Percentiles rank a stretch among this genome's conserved stretches.
These are phyloP conservation scores for Phytophthora rubi DNA, from an alignment of 352 stramenopile species.

Conservation along the genomic window DNA sequence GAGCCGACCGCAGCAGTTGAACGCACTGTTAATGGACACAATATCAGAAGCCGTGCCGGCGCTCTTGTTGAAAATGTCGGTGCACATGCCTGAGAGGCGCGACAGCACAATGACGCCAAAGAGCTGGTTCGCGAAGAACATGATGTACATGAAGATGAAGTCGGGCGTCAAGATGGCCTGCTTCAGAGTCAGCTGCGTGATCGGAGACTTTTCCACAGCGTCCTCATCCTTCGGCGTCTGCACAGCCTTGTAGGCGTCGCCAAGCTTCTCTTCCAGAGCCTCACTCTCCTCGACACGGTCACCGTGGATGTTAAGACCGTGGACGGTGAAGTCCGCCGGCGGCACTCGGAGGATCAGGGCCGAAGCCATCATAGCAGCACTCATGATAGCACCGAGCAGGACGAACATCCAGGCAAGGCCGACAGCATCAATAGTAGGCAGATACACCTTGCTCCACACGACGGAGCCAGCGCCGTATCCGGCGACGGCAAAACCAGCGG, in stretches of 20 bases:
- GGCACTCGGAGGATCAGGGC: conserved; percentile 55
- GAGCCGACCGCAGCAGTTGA: conserved; percentile 64
- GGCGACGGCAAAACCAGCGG: conserved; percentile 67
- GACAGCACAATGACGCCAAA: conserved; percentile 74
- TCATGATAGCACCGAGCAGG: conserved; percentile 50
- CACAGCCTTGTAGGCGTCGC: conserved; percentile 50
- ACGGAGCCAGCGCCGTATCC: conserved; percentile 68
- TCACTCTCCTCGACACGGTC: conserved; percentile 50
- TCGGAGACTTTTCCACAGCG: conserved; percentile 28
- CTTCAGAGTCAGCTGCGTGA: conserved; percentile 62
- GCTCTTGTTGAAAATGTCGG: conserved; percentile 57
- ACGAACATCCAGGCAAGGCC: conserved; percentile 53
- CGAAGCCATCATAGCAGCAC: conserved; percentile 50
- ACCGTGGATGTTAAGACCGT: conserved; percentile 69
- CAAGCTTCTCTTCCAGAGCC: conserved; percentile 46
- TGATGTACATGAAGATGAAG: conserved; percentile 73
- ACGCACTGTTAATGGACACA: conserved; percentile 66
- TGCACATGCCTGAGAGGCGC: conserved; percentile 61
- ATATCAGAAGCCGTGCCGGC: conserved; percentile 46
- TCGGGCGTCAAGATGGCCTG: conserved; percentile 59
- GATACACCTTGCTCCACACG: conserved; percentile 68
- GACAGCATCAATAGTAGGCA: conserved; percentile 54
- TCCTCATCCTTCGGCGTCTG: conserved; percentile 40
- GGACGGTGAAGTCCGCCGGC: conserved; percentile 50
- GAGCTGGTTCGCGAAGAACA: conserved; percentile 71